Conservation (phyloP, 495 filamentous ascomycete genomes). For the Cairneyella variabilis region DNA sequence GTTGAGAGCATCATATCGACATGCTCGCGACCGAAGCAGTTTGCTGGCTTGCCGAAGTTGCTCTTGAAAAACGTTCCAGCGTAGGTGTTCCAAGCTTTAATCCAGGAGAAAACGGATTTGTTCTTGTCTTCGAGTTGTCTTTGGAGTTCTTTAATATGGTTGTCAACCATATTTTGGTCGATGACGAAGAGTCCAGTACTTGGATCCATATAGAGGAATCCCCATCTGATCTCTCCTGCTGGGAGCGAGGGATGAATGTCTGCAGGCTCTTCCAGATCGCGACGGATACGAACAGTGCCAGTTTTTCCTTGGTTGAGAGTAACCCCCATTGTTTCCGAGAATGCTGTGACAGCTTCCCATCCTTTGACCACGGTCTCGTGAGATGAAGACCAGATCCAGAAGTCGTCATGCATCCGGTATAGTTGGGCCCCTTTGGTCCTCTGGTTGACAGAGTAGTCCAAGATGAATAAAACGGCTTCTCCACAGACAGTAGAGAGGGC, state of each 20-base stretch:
- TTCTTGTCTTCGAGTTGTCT: constrained; percentile 53
- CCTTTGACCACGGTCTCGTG: constrained; percentile 50
- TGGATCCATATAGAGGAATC: constrained; percentile 56
- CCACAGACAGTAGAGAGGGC: constrained; percentile 55
- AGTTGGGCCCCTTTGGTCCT: constrained; percentile 46
- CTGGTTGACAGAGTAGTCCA: constrained; percentile 65
- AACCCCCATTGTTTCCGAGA: constrained; percentile 51
- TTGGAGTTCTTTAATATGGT: constrained; percentile 57
- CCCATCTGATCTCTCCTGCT: constrained; percentile 59
- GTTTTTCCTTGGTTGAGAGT: constrained; percentile 56
- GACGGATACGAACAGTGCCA: constrained; percentile 46
- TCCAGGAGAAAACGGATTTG: constrained; percentile 57
- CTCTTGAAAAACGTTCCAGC: constrained; percentile 60
- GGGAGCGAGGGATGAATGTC: constrained; percentile 41
- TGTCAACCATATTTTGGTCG: constrained; percentile 57
- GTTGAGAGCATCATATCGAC: constrained; percentile 61
- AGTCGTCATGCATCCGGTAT: constrained; percentile 64
- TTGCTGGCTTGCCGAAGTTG: constrained; percentile 62
- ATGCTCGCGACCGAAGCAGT: constrained; percentile 60
- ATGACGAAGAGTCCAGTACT: constrained; percentile 54
- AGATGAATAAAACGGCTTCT: constrained; percentile 59
- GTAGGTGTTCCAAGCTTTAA: constrained; percentile 64
- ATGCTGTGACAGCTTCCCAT: constrained; percentile 54
- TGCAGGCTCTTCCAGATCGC: constrained; percentile 19
- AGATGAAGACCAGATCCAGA: constrained; percentile 62